Evolutionary conservation across 2,329 filamentous ascomycete genomes (phyloP).

Genomic region (Botrytis medusae): DNA sequence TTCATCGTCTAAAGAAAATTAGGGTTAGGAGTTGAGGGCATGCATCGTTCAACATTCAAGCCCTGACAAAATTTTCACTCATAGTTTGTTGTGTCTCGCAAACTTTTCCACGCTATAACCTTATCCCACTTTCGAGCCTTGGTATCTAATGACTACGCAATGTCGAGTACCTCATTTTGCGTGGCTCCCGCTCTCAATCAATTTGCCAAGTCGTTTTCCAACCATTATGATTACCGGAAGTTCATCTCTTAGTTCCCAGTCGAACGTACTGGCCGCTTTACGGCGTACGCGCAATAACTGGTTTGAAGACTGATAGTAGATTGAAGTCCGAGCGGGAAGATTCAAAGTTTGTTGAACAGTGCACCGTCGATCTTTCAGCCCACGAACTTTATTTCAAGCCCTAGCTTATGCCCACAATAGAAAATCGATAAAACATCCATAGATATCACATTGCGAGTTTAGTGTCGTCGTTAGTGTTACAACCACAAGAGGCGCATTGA

Average conservation of each 20-base stretch:
- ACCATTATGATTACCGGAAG: not conserved
- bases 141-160: not conserved
- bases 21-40: not conserved
- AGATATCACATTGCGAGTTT: not conserved
- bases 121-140: constrained; percentile 7
- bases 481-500: not conserved
- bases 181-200: not conserved
- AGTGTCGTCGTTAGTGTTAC: not conserved
- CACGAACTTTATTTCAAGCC: not conserved
- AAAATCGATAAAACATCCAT: not conserved
- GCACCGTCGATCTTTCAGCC: constrained; percentile 6
- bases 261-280: not conserved
- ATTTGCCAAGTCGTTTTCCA: not conserved
- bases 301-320: not conserved
- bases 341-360: not conserved
- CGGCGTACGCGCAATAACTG: not conserved
- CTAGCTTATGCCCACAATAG: not conserved
- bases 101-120: not conserved
- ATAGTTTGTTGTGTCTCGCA: not conserved
- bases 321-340: constrained; percentile 2
- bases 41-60: not conserved
- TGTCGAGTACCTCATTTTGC: not conserved
- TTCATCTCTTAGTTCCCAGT: not conserved
- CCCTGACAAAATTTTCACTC: not conserved
- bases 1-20: not conserved